These are phyloP conservation scores for Drechslerella dactyloides DNA, from an alignment of 2,329 filamentous ascomycete genomes.

Conservation along the genomic window DNA sequence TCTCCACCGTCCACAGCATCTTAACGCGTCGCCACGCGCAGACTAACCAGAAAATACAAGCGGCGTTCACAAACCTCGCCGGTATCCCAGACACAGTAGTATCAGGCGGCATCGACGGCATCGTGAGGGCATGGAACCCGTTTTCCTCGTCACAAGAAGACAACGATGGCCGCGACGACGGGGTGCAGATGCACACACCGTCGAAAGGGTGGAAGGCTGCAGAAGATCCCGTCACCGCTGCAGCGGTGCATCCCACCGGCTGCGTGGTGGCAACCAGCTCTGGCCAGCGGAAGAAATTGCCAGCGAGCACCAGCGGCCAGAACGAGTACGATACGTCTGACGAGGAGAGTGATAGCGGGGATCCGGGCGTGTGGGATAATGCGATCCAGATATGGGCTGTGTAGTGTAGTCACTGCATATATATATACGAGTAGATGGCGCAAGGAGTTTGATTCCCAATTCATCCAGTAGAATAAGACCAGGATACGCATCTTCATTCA, in stretches of 20 bases:
- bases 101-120: constrained; percentile 63
- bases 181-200: constrained; percentile 53
- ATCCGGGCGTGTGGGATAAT: constrained; percentile 49
- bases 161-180: constrained; percentile 44
- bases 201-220: constrained; percentile 56
- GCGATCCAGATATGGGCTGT: constrained; percentile 53
- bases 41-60: constrained; percentile 61
- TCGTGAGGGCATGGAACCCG: constrained; percentile 57
- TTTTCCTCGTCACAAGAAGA: too few relatives aligned
- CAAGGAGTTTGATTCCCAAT: too few relatives aligned
- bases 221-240: constrained; percentile 56
- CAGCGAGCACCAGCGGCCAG: background rate
- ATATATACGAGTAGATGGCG: too few relatives aligned
- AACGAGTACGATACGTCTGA: constrained; percentile 16
- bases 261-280: constrained; percentile 58
- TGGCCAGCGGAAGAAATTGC: constrained; percentile 54
- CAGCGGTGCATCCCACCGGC: constrained; percentile 57
- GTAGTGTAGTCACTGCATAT: constrained; percentile 12
- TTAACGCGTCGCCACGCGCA: constrained; percentile 51
- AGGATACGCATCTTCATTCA: too few relatives aligned
- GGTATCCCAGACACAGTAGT: constrained; percentile 56
- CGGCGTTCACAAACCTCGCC: constrained; percentile 57
- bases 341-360: constrained; percentile 2
- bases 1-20: background rate
- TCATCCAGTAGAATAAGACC: too few relatives aligned